A percentile compares a stretch with the other conserved stretches of the same genome.
phyloP scores from a whole-genome alignment of 2,329 filamentous ascomycete genomes.

The Colletotrichum neosansevieriae region DNA sequence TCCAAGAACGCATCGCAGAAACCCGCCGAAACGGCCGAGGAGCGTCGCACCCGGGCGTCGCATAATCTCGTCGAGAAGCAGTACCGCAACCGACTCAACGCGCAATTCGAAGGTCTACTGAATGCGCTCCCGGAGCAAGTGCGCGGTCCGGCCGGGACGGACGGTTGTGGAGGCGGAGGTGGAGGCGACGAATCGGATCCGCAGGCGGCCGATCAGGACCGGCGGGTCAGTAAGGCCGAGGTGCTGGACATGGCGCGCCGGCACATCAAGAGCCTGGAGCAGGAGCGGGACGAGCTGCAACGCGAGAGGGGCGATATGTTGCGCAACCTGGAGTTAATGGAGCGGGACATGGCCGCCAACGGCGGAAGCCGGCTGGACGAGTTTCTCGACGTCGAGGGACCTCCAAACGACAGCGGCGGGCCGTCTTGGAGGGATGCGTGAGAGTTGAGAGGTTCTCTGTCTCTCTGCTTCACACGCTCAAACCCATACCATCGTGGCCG shows the following conservation, averaged over 20 bases:
- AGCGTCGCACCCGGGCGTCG: conserved; percentile 47
- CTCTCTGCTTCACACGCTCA: neutral
- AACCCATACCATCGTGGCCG: neutral
- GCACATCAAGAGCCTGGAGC: conserved; percentile 50
- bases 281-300: conserved; percentile 46
- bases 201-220: conserved; percentile 43
- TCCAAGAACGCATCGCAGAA: conserved; percentile 47
- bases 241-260: conserved; percentile 51
- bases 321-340: conserved; percentile 29
- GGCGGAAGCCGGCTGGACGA: conserved; percentile 17
- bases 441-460: neutral
- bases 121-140: conserved; percentile 45
- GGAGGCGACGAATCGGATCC: conserved; percentile 32
- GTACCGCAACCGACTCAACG: conserved; percentile 49
- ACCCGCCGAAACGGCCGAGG: conserved; percentile 45
- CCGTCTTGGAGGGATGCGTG: conserved; percentile 26
- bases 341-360: conserved; percentile 29
- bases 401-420: conserved; percentile 11
- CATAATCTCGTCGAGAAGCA: conserved; percentile 52
- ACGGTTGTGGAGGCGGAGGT: conserved; percentile 1
- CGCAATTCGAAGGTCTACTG: conserved; percentile 48
- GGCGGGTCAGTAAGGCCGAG: conserved; percentile 52
- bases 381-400: conserved; percentile 26
- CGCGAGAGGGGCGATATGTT: conserved; percentile 46
- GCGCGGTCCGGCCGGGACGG: conserved; percentile 25